These are phyloP conservation scores for Phaeosphaeriaceae sp. DNA, from an alignment of 2,329 filamentous ascomycete species.

Conservation along the genomic window DNA sequence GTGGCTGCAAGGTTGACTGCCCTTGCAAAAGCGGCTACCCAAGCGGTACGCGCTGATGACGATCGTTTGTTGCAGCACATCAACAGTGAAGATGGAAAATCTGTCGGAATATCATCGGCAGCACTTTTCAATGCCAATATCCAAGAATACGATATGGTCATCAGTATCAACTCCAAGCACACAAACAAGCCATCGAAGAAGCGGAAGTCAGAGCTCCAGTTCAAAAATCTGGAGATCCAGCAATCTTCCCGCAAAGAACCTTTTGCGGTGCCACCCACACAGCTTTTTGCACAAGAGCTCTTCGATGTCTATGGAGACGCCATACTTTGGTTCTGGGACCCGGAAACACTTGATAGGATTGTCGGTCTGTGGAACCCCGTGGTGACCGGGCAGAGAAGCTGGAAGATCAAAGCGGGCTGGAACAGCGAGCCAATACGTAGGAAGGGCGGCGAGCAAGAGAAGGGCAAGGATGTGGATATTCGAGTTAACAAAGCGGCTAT, in stretches of 20 bases:
- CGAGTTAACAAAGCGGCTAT: slow-evolving; percentile 72
- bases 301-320: slow-evolving; percentile 70
- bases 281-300: slow-evolving; percentile 72
- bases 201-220: slow-evolving; percentile 58
- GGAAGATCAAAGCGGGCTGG: slow-evolving; percentile 75
- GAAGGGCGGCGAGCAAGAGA: slow-evolving; percentile 39
- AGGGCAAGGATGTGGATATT: slow-evolving; percentile 58
- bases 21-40: slow-evolving; percentile 75
- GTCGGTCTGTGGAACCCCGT: slow-evolving; percentile 71
- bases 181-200: slow-evolving; percentile 42
- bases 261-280: slow-evolving; percentile 65
- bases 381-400: slow-evolving; percentile 59
- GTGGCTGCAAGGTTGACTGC: slow-evolving; percentile 83
- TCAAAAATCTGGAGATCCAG: slow-evolving; percentile 80
- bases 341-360: slow-evolving; percentile 62
- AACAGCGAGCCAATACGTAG: slow-evolving; percentile 64
- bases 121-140: slow-evolving; percentile 76
- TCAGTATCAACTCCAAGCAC: slow-evolving; percentile 70
- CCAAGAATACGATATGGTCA: slow-evolving; percentile 83
- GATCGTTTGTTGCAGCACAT: slow-evolving; percentile 53
- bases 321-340: slow-evolving; percentile 81
- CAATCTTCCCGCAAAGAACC: slow-evolving; percentile 31
- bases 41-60: slow-evolving; percentile 58
- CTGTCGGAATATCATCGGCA: slow-evolving; percentile 50
- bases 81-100: slow-evolving; percentile 8